Evolutionary conservation across 345 rosid genomes (phyloP).

Genomic region (Heritiera littoralis): DNA sequence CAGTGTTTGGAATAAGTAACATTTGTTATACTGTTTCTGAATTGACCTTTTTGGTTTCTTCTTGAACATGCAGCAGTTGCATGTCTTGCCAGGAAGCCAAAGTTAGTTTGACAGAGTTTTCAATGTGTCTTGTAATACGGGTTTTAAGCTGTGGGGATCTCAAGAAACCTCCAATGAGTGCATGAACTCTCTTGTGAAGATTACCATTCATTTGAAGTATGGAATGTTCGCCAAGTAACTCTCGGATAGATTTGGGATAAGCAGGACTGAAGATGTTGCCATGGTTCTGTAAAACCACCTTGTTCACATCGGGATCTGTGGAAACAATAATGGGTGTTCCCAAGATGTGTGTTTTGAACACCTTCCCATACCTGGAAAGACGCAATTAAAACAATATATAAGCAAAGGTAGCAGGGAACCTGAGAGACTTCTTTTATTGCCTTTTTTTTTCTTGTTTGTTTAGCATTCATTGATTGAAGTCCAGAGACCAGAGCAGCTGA

Average conservation of each 20-base stretch:
- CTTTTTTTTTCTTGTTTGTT: not conserved
- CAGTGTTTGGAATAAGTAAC: not conserved
- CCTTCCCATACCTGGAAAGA: conserved; percentile 63
- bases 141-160: conserved; percentile 80
- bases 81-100: conserved; percentile 63
- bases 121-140: conserved; percentile 59
- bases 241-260: conserved; percentile 79
- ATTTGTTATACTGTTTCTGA: not conserved
- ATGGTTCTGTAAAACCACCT: conserved; percentile 81
- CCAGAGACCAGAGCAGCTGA: not conserved
- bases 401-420: not conserved
- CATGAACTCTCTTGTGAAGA: conserved; percentile 70
- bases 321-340: conserved; percentile 95
- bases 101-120: conserved; percentile 48
- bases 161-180: conserved; percentile 78
- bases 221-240: conserved; percentile 75
- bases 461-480: not conserved
- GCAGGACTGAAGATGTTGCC: conserved; percentile 77
- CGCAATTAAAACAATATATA: not conserved
- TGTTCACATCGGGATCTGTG: conserved; percentile 91
- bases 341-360: conserved; percentile 86
- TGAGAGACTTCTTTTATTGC: not conserved
- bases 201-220: conserved; percentile 78
- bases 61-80: conserved; percentile 56
- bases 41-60: conserved; percentile 66